phyloP scores from a whole-genome alignment of 1,284 basidiomycete species.

The Cutaneotrichosporon cyanovorans region DNA sequence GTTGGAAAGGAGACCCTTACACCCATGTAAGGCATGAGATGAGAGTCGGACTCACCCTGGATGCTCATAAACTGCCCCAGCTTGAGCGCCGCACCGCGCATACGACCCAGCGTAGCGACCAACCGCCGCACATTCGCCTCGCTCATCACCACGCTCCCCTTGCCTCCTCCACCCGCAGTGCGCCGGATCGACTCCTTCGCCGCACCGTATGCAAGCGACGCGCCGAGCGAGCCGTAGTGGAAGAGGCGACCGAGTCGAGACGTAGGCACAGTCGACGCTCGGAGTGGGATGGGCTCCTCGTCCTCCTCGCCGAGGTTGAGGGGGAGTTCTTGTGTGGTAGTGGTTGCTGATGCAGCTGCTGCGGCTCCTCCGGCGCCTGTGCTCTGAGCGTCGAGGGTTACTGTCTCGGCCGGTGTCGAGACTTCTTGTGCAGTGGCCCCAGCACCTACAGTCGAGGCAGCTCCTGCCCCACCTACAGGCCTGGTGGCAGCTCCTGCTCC shows the following conservation, averaged over 20 bases:
- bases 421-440: too few species aligned
- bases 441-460: too few species aligned
- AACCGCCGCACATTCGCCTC: conserved; percentile 83
- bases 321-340: too few species aligned
- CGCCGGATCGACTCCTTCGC: conserved; percentile 48
- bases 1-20: not conserved
- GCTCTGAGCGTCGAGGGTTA: too few species aligned
- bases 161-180: conserved; percentile 30
- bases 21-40: too few species aligned
- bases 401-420: too few species aligned
- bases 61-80: conserved; percentile 96
- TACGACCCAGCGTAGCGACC: conserved; percentile 83
- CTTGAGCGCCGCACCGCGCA: conserved; percentile 95
- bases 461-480: too few species aligned
- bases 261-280: conserved; percentile 60
- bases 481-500: too few species aligned
- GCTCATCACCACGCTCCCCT: conserved; percentile 63
- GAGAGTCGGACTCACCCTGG: conserved; percentile 76
- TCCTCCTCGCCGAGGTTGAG: conserved; percentile 1
- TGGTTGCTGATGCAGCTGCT: too few species aligned
- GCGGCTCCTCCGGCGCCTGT: too few species aligned
- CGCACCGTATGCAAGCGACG: conserved; percentile 46
- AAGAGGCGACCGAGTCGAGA: conserved; percentile 78
- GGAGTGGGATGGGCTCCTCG: conserved; percentile 31
- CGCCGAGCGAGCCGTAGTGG: conserved; percentile 67